These are phyloP conservation scores for Lecanicillium sp. DNA, from an alignment of 2,329 filamentous ascomycete genomes.

Conservation along the genomic window DNA sequence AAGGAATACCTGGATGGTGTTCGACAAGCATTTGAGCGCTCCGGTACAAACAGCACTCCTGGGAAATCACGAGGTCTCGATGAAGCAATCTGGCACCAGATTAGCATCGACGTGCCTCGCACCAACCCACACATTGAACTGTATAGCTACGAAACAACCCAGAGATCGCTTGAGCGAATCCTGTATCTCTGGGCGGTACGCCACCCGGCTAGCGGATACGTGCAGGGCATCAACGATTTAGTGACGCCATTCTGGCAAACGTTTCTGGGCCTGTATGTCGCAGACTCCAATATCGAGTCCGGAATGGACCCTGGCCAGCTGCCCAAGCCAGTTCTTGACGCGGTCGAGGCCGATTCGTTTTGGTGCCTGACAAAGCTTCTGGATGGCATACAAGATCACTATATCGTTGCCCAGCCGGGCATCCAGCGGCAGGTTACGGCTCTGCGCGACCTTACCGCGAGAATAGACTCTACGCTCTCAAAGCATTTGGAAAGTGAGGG, in stretches of 20 bases:
- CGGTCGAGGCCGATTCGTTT: conserved; percentile 94
- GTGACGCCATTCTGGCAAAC: conserved; percentile 98
- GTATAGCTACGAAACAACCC: conserved; percentile 93
- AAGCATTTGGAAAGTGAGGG: conserved; percentile 86
- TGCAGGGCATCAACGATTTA: conserved; percentile 97
- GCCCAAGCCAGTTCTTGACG: conserved; percentile 83
- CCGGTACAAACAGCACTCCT: conserved; percentile 36
- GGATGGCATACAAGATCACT: conserved; percentile 99
- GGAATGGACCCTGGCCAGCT: conserved; percentile 97
- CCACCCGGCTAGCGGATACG: conserved; percentile 94
- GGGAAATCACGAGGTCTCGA: conserved; percentile 64
- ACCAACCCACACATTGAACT: conserved; percentile 94
- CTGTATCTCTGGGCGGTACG: conserved; percentile 96
- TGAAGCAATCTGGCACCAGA: conserved; percentile 98
- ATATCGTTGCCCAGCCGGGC: conserved; percentile 94
- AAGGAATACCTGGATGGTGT: conserved; percentile 97
- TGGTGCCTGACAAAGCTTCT: conserved; percentile 97
- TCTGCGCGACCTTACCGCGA: conserved; percentile 78
- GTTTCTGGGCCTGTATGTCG: conserved; percentile 89
- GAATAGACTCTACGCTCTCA: conserved; percentile 77
- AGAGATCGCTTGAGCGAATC: conserved; percentile 87
- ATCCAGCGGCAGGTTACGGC: conserved; percentile 91
- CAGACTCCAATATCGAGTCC: conserved; percentile 83
- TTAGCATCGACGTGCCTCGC: conserved; percentile 94
- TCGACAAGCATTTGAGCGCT: conserved; percentile 60